Evolutionary conservation across 805 yeast species (phyloP), one percentile per base, ranked within the genome.

Genomic region (Metschnikowia lunata): DNA sequence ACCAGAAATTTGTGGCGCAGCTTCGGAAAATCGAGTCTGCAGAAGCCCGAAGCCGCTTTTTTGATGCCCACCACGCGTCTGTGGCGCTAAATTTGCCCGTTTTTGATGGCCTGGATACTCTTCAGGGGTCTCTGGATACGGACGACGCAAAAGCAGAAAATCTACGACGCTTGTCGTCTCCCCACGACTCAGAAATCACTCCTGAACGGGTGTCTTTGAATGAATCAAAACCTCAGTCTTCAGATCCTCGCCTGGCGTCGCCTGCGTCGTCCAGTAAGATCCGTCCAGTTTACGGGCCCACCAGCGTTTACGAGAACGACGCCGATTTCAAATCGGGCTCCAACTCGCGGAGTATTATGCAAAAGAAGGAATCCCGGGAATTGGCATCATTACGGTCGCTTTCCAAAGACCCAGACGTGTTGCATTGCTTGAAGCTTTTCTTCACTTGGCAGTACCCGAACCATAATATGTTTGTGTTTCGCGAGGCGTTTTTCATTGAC

Each of bases 361-460:
- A 52, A 39, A 50, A 46, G 41, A 38, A 42, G 18, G 54, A 50
- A 37, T 39, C 39, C 9, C 46, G 53, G 1, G 54, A 51, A 9
- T 35, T 46, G 15, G 37, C 49, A 14, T 34, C 46, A 30, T 26
- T 50, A 11, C 45, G 33, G 10, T 32, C 29, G 8, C 47, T 51
- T 29, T 34, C 45, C 37, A 46, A 47, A 11, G 50, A 51, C 39
- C 48, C 54, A 8, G 57, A 54, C 34, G 46, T 54, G 35, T 58
- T 69, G 40, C 67, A 66, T 37, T 69, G 74, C 50, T 44, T 69
- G 30, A 62, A 67, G 51, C 57, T 70, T n/a, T 71, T 81, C 57
- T 81, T 80, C 58, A 72, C 71, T n/a, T 80, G 83, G 82, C 75
- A 78, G 48, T 81, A 81, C 50, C 85, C 85, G 4, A 85, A 80